Conservation (phyloP, 129 eudicot species). For the Tanacetum coccineum region DNA sequence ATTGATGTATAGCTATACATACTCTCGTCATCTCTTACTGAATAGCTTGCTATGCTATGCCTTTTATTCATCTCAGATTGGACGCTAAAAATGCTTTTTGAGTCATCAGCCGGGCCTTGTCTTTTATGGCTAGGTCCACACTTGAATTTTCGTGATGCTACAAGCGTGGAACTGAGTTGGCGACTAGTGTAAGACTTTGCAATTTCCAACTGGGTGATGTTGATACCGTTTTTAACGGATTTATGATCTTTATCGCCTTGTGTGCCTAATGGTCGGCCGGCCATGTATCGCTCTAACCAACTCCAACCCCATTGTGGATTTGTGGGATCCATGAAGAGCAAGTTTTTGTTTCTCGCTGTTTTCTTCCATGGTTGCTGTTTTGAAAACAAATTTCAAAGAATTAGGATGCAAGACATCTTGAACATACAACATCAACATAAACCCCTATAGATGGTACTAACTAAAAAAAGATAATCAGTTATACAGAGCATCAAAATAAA, state of each 20-base stretch:
- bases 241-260: constrained; percentile 41
- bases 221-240: constrained; percentile 39
- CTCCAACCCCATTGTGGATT: constrained; percentile 99
- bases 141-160: constrained; percentile 44
- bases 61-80: constrained; percentile 73
- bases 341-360: constrained; percentile 49
- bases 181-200: constrained; percentile 72
- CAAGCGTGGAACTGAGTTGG: constrained; percentile 50
- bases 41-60: constrained; percentile 80
- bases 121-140: constrained; percentile 43
- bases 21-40: constrained; percentile 78
- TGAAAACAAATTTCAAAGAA: not conserved
- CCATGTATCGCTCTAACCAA: constrained; percentile 94
- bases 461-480: too few species aligned
- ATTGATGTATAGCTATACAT: constrained; percentile 66
- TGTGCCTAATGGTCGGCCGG: constrained; percentile 61
- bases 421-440: not conserved
- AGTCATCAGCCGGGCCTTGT: constrained; percentile 52
- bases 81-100: constrained; percentile 51
- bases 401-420: not conserved
- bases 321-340: constrained; percentile 84
- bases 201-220: constrained; percentile 46
- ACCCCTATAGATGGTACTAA: too few species aligned
- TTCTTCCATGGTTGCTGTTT: constrained; percentile 85
- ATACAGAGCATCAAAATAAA: too few species aligned